Base-by-base conservation (phyloP, 768 basidiomycete genomes). In the Podaxis sp. region DNA sequence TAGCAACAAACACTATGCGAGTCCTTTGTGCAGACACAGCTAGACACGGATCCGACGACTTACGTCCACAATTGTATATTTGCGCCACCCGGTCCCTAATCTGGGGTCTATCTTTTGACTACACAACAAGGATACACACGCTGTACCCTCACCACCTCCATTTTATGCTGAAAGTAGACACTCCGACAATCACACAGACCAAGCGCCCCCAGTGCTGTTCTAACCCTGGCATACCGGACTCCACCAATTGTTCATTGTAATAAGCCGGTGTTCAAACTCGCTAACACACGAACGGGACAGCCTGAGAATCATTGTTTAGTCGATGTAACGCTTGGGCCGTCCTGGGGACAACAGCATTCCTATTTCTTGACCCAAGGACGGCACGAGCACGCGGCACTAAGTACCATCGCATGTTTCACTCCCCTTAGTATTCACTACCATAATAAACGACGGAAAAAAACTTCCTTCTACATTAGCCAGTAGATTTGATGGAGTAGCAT, bases 261-360 rank as follows among this genome's bases (percentile, higher is more conserved):
- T 46, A 46, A 19, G 2, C n/a, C n/a, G 15, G 44, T 46, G 44
- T 19, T 19, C 44, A 22, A 46, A 22, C 8, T 19, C 44, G 15
- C 9, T 5, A n/a, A 15, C 17, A 19, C 15, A 46, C 44, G 4
- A 19, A 46, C 15, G 9, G 19, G 17, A 46, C 1, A 46, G 19
- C 17, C 19, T 17, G 7, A 46, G 44, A 26, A 9, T 22, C 26
- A 15, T 51, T 51, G 49, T 51, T 44, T 1, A 8, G 15, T 44
- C 11, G 49, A 51, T 24, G 9, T 26, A 4, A 13, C 51, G 59
- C 59, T 60, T 60, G 59, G 59, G 52, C 59, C 51, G n/a, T 46
- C 44, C 42, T 33, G 28, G 46, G 36, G n/a, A 19, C 17, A 49
- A 33, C 36, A 39, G 36, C 36, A 56, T 39, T 39, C 38, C 12